Evolutionary conservation across 345 rosid genomes (phyloP), one percentile per base, ranked within the genome.

Genomic region (Eucalyptus paniculata): DNA sequence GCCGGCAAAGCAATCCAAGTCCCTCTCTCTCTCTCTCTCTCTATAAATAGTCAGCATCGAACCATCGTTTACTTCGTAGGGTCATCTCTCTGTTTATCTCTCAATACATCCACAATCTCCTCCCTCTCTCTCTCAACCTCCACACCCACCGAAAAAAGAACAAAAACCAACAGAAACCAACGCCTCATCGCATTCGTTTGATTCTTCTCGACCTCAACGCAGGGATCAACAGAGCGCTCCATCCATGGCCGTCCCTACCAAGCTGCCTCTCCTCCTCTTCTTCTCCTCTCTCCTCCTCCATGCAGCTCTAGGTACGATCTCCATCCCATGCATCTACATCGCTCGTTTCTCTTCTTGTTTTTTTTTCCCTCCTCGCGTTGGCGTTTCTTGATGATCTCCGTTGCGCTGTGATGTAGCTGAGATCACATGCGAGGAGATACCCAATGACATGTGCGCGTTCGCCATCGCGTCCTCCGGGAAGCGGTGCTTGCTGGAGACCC

Each of bases 401-500:
- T 49, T 30, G 80, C 45, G 42, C 50, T 5, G 32, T 32, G 16
- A 26, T 88, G 86, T 91, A 96, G 96, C 92, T 18, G 95, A 94
- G 88, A 92, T 97, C 8, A 60, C 89, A 6, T 98, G 99, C 45
- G 99, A 98, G 92, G 92, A 94, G 26, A 90, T 98, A 93, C 95
- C 97, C 3, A 93, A 91, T 42, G 94, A 94, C 12, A 91, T 92
- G 69, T 98, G 99, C 37, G 95, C 98, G 12, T 98, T 95, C 87
- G 93, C 98, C 2, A 90, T 98, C 56, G 92, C 97, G 5, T 94
- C 97, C 6, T 92, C 97, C 0, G 97, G 99, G 28, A 96, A 95
- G 91, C 96, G 99, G 88, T 98, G 99, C 88, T n/a, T 94, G 89
- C 69, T 98, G 92, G 99, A 98, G 94, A 98, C 97, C 6, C 54